Evolutionary conservation across 2,329 filamentous ascomycete genomes (phyloP), one percentile per base, ranked within the genome.

Genomic region (Fusarium denticulatum): DNA sequence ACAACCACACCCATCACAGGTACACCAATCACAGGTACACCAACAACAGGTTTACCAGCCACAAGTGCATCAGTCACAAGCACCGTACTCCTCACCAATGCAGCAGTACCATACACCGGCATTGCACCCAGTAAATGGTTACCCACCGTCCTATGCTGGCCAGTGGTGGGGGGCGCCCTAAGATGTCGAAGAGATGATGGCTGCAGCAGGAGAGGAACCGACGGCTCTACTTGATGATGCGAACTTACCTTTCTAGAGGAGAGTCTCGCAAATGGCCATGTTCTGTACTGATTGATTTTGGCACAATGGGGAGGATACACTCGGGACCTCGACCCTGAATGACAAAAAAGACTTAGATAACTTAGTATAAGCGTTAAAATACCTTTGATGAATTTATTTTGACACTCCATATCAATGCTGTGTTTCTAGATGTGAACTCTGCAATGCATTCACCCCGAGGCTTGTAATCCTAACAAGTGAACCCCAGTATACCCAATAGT

Each of bases 381-480:
- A 32, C 32, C 32, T 14, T 32, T 32, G 32, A 12, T 32, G 32
- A 32, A 32, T 32, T 14, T 32, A 32, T 32, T 14, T 32, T 32
- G 32, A 32, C 32, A 32, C 32, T 34, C 32, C 6, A 16, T 36
- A 9, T 36, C 34, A 60, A 65, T 68, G 24, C 34, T 40, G 52
- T 24, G 52, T 24, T 65, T 50, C 69, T 69, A 72, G 49, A 40
- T 50, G 40, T 42, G 24, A 73, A 58, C 26, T n/a, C 46, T 69
- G 43, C 42, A n/a, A 34, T 64, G 28, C 24, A 39, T 57, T 40
- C 22, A 39, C 30, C 30, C 22, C 12, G 20, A 50, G 26, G n/a
- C 28, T 58, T 30, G 30, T 40, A 26, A 32, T n/a, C 28, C 34
- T 20, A 30, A 34, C 43, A 67, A 50, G 15, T 64, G 28, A 30